A percentile compares a stretch with the other conserved stretches of the same genome.
These are phyloP conservation scores for Tetraselmis chui DNA, from an alignment of 139 green algal species.

Conservation along the genomic window DNA sequence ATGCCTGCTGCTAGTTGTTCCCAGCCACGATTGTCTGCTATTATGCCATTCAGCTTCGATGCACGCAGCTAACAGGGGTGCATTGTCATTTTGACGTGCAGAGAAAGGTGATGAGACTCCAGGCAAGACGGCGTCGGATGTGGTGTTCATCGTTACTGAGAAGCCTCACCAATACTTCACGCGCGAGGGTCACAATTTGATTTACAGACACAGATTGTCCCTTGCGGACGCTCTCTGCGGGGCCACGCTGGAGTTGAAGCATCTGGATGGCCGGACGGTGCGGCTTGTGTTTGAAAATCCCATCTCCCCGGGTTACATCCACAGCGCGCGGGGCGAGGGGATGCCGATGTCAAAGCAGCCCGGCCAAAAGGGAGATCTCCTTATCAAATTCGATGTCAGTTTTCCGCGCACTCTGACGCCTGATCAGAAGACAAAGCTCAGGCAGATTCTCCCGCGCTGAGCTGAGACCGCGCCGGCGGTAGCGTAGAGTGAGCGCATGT, in stretches of 20 bases:
- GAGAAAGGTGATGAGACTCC: constrained; percentile 67
- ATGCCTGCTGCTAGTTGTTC: too few species aligned
- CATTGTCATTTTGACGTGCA: not conserved
- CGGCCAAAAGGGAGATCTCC: constrained; percentile 59
- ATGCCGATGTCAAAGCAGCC: constrained; percentile 74
- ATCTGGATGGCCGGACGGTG: constrained; percentile 12
- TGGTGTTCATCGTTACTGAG: constrained; percentile 88
- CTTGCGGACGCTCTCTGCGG: constrained; percentile 50
- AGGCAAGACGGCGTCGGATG: constrained; percentile 67
- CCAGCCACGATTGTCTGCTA: too few species aligned
- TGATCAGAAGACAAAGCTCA: constrained; percentile 21
- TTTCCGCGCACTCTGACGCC: constrained; percentile 44
- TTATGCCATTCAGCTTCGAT: too few species aligned
- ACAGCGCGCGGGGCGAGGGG: constrained; percentile 44
- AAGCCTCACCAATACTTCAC: constrained; percentile 78
- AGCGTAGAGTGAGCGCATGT: too few species aligned
- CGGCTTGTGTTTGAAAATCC: not conserved
- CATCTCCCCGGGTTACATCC: constrained; percentile 21
- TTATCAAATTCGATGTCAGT: constrained; percentile 62
- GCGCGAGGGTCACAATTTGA: constrained; percentile 81
- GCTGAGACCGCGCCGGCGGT: too few species aligned
- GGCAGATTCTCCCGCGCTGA: too few species aligned
- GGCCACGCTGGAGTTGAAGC: constrained; percentile 25
- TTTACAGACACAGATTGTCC: constrained; percentile 37
- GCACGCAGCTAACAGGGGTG: too few species aligned